These are phyloP conservation scores for Cryphonectria naterciae DNA, from an alignment of 2,329 filamentous ascomycete species.

Conservation along the genomic window DNA sequence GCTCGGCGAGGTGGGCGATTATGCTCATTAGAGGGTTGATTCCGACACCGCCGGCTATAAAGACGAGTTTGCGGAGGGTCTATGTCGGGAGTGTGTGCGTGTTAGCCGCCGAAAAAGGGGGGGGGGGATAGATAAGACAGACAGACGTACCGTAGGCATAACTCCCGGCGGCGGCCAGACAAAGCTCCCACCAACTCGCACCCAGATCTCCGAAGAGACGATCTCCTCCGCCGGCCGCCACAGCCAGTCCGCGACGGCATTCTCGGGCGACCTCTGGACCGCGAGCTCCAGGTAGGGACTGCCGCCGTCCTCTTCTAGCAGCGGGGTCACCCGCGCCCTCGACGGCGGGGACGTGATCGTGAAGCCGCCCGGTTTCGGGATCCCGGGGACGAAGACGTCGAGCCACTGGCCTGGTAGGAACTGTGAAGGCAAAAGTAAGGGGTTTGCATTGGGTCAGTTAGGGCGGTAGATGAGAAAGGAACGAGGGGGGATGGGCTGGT, in stretches of 20 bases:
- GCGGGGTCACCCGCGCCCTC: slow-evolving; percentile 40
- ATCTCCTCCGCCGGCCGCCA: slow-evolving; percentile 65
- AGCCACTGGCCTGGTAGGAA: slow-evolving; percentile 89
- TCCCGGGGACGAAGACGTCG: slow-evolving; percentile 74
- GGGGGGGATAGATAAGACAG: not conserved
- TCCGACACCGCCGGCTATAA: slow-evolving; percentile 81
- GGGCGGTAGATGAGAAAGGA: not conserved
- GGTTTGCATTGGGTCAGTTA: slow-evolving; percentile 31
- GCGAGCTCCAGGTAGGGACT: slow-evolving; percentile 73
- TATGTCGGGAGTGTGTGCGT: not conserved
- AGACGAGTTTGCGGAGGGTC: slow-evolving; percentile 58
- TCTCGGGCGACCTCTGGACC: slow-evolving; percentile 71
- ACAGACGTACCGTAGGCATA: slow-evolving; percentile 37
- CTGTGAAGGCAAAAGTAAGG: slow-evolving; percentile 43
- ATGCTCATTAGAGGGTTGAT: slow-evolving; percentile 83
- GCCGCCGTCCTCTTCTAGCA: not conserved
- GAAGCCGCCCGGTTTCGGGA: slow-evolving; percentile 78
- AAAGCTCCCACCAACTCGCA: slow-evolving; percentile 82
- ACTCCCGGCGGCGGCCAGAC: slow-evolving; percentile 69
- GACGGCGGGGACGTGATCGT: slow-evolving; percentile 80
- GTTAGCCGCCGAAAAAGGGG: not conserved
- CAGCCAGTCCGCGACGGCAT: slow-evolving; percentile 76
- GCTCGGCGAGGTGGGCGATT: slow-evolving; percentile 61
- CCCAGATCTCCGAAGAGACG: slow-evolving; percentile 59
- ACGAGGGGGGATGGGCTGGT: not conserved